Percentiles rank a stretch among this genome's conserved stretches.
Conservation (phyloP, 805 yeast genomes). For the Starmerella sirachaensis region DNA sequence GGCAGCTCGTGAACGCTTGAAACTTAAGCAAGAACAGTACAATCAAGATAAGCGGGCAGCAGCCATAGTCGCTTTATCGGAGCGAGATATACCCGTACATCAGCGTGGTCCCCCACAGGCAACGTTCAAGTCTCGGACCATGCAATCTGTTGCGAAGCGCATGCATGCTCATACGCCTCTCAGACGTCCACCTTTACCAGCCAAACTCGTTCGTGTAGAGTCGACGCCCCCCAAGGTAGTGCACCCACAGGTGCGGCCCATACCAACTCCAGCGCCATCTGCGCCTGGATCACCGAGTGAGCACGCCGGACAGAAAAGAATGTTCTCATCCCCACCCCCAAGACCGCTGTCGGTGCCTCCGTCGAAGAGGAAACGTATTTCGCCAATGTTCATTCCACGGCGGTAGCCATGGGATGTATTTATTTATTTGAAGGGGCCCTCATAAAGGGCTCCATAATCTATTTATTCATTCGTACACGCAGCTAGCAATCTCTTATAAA, state of each 20-base stretch:
- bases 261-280: too few species aligned
- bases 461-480: not conserved
- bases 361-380: constrained; percentile 8
- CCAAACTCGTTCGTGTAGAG: not conserved
- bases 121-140: constrained; percentile 16
- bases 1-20: constrained; percentile 32
- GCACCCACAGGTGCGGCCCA: not conserved
- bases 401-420: not conserved
- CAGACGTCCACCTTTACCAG: constrained; percentile 6
- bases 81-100: constrained; percentile 9
- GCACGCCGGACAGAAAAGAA: too few species aligned
- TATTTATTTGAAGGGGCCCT: too few species aligned
- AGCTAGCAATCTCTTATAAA: not conserved
- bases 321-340: too few species aligned
- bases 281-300: too few species aligned
- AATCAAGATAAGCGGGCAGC: constrained; percentile 23
- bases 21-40: constrained; percentile 24
- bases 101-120: constrained; percentile 2
- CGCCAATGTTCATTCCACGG: constrained; percentile 15
- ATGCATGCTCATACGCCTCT: constrained; percentile 8
- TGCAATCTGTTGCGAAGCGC: constrained; percentile 22
- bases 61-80: constrained; percentile 19
- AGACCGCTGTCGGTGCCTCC: not conserved
- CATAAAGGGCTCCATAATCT: too few species aligned
- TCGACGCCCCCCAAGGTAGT: not conserved